phyloP scores from a whole-genome alignment of 495 filamentous ascomycete genomes.

The Melanomma pulvis-pyrius region DNA sequence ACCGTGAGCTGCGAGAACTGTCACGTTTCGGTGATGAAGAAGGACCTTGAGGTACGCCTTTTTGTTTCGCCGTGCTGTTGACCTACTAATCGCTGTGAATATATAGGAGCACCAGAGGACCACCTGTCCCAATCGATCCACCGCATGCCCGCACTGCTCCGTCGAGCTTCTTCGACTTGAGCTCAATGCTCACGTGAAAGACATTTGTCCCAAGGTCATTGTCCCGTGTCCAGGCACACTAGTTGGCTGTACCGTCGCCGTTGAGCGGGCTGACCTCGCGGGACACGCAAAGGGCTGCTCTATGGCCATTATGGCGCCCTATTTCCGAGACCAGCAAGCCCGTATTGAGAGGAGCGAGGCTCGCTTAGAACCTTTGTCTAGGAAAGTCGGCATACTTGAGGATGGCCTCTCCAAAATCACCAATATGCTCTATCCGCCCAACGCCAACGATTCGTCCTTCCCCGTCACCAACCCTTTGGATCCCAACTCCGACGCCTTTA shows the following conservation, averaged over 20 bases:
- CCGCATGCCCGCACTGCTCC: constrained; percentile 58
- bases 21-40: constrained; percentile 56
- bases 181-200: constrained; percentile 54
- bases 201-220: constrained; percentile 56
- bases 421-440: constrained; percentile 43
- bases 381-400: constrained; percentile 63
- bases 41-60: constrained; percentile 58
- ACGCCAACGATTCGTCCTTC: constrained; percentile 32
- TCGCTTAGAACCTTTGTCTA: constrained; percentile 58
- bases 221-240: constrained; percentile 58
- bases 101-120: constrained; percentile 53
- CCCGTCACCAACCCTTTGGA: constrained; percentile 34
- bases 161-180: constrained; percentile 52
- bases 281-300: constrained; percentile 60
- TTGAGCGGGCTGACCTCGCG: constrained; percentile 54
- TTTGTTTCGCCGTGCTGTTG: constrained; percentile 6
- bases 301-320: constrained; percentile 61
- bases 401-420: constrained; percentile 56
- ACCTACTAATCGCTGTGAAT: constrained; percentile 8
- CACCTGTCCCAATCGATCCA: constrained; percentile 55
- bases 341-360: constrained; percentile 60
- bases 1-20: constrained; percentile 59
- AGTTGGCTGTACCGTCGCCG: constrained; percentile 59
- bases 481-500: constrained; percentile 28
- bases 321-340: constrained; percentile 60